Evolutionary conservation across 805 yeast genomes (phyloP).

Genomic region (Nakazawaea ernobii): DNA sequence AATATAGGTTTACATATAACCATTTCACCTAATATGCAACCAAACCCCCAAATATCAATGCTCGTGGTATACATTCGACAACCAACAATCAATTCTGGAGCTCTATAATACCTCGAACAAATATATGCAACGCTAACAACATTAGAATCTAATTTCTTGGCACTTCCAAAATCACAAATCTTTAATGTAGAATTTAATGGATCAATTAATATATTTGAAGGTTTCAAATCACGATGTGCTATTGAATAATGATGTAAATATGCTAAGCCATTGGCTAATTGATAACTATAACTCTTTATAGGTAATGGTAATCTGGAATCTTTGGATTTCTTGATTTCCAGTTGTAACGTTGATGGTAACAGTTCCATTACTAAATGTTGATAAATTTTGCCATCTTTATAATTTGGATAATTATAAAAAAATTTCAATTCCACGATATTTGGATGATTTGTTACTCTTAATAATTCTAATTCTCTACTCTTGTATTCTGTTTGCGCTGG

Average conservation of each 20-base stretch:
- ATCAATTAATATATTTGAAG: slow-evolving; percentile 74
- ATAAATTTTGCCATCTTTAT: slow-evolving; percentile 59
- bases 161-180: slow-evolving; percentile 83
- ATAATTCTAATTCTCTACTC: slow-evolving; percentile 72
- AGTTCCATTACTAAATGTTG: slow-evolving; percentile 87
- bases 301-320: slow-evolving; percentile 58
- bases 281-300: slow-evolving; percentile 71
- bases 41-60: slow-evolving; percentile 97
- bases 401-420: slow-evolving; percentile 64
- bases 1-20: slow-evolving; percentile 88
- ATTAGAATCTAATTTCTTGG: slow-evolving; percentile 68
- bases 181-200: slow-evolving; percentile 62
- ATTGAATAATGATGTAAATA: slow-evolving; percentile 76
- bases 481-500: slow-evolving; percentile 87
- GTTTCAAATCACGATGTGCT: slow-evolving; percentile 81
- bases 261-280: slow-evolving; percentile 77
- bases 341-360: slow-evolving; percentile 72
- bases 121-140: slow-evolving; percentile 93
- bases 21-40: slow-evolving; percentile 95
- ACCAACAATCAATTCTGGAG: slow-evolving; percentile 94
- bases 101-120: slow-evolving; percentile 92
- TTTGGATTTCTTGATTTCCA: slow-evolving; percentile 67
- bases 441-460: slow-evolving; percentile 74
- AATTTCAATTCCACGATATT: slow-evolving; percentile 66
- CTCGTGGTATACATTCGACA: slow-evolving; percentile 81